A percentile compares a stretch with the other conserved stretches of the same genome.
phyloP scores from a whole-genome alignment of 495 filamentous ascomycete genomes.

The Trichoderma erinaceum region DNA sequence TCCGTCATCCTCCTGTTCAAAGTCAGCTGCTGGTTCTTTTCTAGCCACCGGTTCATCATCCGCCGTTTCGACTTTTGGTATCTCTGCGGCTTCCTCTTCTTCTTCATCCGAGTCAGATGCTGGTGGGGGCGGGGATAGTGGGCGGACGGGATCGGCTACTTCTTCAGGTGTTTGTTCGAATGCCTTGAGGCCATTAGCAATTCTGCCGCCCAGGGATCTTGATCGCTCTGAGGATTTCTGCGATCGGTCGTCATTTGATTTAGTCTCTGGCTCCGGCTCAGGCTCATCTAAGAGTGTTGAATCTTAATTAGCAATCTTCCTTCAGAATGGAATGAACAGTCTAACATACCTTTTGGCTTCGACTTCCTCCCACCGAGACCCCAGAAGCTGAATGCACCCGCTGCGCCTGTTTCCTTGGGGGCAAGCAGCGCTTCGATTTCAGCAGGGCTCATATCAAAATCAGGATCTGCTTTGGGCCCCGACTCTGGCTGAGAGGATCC shows the following conservation, averaged over 20 bases:
- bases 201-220: slow-evolving; percentile 43
- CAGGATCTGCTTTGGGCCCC: not conserved
- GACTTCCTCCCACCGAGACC: slow-evolving; percentile 33
- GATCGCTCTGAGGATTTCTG: slow-evolving; percentile 32
- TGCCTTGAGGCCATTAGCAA: slow-evolving; percentile 47
- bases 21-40: slow-evolving; percentile 4
- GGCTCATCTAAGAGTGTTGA: not conserved
- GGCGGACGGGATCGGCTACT: slow-evolving; percentile 25
- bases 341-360: slow-evolving; percentile 23
- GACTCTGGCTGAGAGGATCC: slow-evolving; percentile 14
- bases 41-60: slow-evolving; percentile 4
- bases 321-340: not conserved
- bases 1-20: not conserved
- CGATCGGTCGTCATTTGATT: slow-evolving; percentile 22
- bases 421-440: slow-evolving; percentile 29
- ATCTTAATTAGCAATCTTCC: not conserved
- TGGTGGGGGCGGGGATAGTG: slow-evolving; percentile 25
- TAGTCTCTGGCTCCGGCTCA: not conserved
- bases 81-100: slow-evolving; percentile 53
- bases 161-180: slow-evolving; percentile 41
- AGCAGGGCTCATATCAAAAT: slow-evolving; percentile 18
- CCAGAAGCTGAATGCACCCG: slow-evolving; percentile 44
- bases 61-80: slow-evolving; percentile 52
- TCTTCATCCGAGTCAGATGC: slow-evolving; percentile 37
- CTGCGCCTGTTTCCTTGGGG: slow-evolving; percentile 23